These are phyloP conservation scores for Gossypium sturtianum DNA, from an alignment of 345 rosid species.

Conservation along the genomic window DNA sequence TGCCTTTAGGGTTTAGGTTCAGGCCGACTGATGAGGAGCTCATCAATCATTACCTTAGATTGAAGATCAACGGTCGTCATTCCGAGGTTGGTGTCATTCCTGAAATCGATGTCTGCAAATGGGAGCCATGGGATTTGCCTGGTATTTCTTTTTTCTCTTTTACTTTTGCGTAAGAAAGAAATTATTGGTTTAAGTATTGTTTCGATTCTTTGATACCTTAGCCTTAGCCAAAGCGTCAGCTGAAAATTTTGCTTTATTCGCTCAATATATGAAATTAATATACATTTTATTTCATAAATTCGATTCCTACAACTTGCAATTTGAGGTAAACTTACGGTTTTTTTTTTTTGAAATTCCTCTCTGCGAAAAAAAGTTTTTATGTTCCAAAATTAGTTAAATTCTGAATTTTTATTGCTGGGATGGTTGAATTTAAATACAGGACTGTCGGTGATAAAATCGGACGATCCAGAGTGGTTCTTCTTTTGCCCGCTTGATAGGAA, in stretches of 20 bases:
- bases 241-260: conserved; percentile 8
- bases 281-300: not conserved
- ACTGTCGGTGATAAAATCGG: conserved; percentile 74
- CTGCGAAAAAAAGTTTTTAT: not conserved
- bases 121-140: conserved; percentile 97
- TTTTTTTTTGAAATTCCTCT: conserved; percentile 8
- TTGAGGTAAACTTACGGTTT: not conserved
- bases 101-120: conserved; percentile 84
- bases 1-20: conserved; percentile 83
- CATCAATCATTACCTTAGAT: conserved; percentile 71
- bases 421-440: conserved; percentile 27
- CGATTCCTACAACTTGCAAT: conserved; percentile 4
- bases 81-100: conserved; percentile 70
- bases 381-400: not conserved
- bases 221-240: not conserved
- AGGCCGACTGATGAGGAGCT: conserved; percentile 91
- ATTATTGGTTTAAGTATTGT: not conserved
- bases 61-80: conserved; percentile 79
- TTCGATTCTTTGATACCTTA: conserved; percentile 10
- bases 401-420: not conserved
- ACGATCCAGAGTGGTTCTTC: conserved; percentile 94
- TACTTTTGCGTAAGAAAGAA: no score
- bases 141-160: conserved; percentile 26
- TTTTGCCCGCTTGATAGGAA: conserved; percentile 88
- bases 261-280: not conserved